Conservation (phyloP, 257 asterid species). For the Solanum pinnatisectum region DNA sequence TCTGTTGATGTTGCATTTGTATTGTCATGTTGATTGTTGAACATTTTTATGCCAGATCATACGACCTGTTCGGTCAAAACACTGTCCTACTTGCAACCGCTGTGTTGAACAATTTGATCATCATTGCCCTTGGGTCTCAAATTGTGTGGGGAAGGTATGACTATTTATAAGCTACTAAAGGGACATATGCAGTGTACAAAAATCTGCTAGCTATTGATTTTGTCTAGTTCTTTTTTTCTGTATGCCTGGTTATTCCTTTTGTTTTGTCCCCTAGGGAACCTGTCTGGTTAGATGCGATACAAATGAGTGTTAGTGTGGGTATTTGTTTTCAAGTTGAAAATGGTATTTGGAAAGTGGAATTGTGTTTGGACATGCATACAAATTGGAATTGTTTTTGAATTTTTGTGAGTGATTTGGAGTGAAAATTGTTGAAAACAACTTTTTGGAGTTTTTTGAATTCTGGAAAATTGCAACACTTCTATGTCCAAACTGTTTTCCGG, state of each 20-base stretch:
- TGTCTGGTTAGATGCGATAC: not conserved
- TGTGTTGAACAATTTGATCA: constrained; percentile 99
- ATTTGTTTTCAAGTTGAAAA: not conserved
- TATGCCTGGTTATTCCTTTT: not conserved
- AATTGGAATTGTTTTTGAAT: not conserved
- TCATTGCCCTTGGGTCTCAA: constrained; percentile 99
- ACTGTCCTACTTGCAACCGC: constrained; percentile 79
- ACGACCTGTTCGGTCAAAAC: constrained; percentile 96
- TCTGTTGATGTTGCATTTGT: constrained; percentile 7
- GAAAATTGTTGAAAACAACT: not conserved
- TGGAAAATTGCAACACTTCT: not conserved
- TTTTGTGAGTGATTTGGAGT: not conserved
- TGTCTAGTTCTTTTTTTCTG: not conserved
- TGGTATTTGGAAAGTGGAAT: not conserved
- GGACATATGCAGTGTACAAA: not conserved
- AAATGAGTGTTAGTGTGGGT: not conserved
- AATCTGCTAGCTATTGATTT: not conserved
- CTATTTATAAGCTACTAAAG: not conserved
- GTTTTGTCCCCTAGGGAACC: not conserved
- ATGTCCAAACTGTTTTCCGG: not conserved
- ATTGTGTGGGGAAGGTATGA: constrained; percentile 93
- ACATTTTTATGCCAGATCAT: constrained; percentile 48
- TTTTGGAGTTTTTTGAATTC: not conserved
- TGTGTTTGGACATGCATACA: not conserved
- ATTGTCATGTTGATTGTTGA: not conserved